Base-by-base conservation (phyloP, 441 rosid genomes). In the Adansonia madagascariensis region DNA sequence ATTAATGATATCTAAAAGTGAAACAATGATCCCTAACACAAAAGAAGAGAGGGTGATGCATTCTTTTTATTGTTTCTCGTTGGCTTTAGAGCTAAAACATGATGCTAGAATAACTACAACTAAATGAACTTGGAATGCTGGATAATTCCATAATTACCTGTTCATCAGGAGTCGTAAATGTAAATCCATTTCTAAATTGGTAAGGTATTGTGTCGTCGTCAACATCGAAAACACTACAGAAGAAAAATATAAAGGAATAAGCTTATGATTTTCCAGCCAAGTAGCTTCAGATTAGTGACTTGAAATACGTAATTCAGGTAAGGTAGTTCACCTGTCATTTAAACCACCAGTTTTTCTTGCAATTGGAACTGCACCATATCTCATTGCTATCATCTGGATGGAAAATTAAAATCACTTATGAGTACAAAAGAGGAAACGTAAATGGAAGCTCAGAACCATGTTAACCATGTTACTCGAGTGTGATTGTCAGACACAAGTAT, bases 311-410 rank as follows among this genome's bases (percentile, higher is more conserved):
- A 57, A 22, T 27, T 69, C 22, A 18, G 49, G 64, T 56, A 56
- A 73, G 39, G 24, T 39, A 75, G 47, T 76, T 70, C 75, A 94
- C 99, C 98, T 94, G 87, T 96, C 98, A 75, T 90, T 92, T 70
- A 96, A 88, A 66, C 97, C 99, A 53, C 98, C 99, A 0, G 99
- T 96, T 85, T 89, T 94, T 80, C 98, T 90, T 14, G 85, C 96
- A 27, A 94, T 87, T 65, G 99, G 98, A 81, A 94, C 82, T 72
- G 98, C 81, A 22, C 99, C 98, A 64, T 96, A 92, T 83, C 94
- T 88, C 97, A 95, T 94, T 47, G 98, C 93, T 71, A 94, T 94
- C 98, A 95, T 92, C 97, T 96, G 87, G 9, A 71, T 66, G 15
- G 2, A 61, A 4, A 12, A 12, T 27, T 1, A 14, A 14, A 61